A percentile compares a stretch with the other conserved stretches of the same genome.
phyloP scores from a whole-genome alignment of 495 filamentous ascomycete species.

The Evernia prunastri region DNA sequence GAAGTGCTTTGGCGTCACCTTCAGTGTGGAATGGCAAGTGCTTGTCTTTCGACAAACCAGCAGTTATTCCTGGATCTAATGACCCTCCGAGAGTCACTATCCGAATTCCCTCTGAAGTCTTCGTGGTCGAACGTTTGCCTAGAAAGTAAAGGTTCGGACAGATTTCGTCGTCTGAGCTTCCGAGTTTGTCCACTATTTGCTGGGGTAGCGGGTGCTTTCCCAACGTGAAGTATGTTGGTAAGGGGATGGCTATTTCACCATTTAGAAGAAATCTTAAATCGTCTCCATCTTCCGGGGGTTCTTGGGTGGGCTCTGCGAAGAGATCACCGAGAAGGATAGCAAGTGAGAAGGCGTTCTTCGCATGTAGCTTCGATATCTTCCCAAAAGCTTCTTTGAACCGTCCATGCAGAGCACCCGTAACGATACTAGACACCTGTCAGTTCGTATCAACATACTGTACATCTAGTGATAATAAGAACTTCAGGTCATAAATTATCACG shows the following conservation, averaged over 20 bases:
- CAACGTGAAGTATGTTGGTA: conserved; percentile 83
- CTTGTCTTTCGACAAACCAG: conserved; percentile 53
- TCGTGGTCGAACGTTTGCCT: conserved; percentile 74
- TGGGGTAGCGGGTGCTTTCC: conserved; percentile 62
- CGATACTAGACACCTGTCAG: conserved; percentile 49
- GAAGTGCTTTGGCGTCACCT: conserved; percentile 66
- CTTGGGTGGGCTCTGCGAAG: conserved; percentile 45
- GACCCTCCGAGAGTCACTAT: conserved; percentile 75
- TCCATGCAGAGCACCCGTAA: conserved; percentile 73
- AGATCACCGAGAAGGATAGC: conserved; percentile 79
- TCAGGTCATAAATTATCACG: not conserved
- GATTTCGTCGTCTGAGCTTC: conserved; percentile 68
- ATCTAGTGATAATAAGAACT: not conserved
- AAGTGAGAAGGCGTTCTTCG: conserved; percentile 79
- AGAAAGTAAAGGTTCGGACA: conserved; percentile 84
- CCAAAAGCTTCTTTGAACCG: conserved; percentile 63
- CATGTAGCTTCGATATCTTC: conserved; percentile 70
- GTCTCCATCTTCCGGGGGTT: conserved; percentile 45
- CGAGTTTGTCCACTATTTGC: conserved; percentile 61
- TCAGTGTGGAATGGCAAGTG: conserved; percentile 63
- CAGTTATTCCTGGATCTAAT: conserved; percentile 47
- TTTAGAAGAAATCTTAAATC: conserved; percentile 59
- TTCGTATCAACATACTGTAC: not conserved
- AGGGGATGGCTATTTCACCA: conserved; percentile 61
- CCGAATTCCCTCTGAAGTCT: conserved; percentile 81